Evolutionary conservation across 768 basidiomycete species (phyloP).

Genomic region (Tulasnella sp.): DNA sequence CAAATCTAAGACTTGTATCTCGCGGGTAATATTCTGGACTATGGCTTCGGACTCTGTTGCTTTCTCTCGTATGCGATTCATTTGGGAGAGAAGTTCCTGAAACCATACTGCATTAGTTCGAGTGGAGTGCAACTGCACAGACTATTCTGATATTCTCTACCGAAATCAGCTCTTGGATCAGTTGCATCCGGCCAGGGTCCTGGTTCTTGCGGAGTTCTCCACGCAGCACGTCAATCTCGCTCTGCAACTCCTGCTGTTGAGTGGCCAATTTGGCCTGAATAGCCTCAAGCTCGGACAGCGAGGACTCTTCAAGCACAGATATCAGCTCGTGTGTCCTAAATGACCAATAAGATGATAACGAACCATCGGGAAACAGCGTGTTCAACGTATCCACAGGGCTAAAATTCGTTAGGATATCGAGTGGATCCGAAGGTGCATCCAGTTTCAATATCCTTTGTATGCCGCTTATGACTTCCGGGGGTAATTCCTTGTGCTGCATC

Average conservation of each 20-base stretch:
- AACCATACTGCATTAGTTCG: background rate
- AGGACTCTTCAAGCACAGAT: constrained; percentile 43
- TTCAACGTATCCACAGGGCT: constrained; percentile 34
- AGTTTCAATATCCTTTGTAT: constrained; percentile 60
- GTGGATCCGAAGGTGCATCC: constrained; percentile 33
- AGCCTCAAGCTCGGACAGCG: constrained; percentile 55
- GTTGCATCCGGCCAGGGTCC: constrained; percentile 77
- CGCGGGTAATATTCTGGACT: constrained; percentile 87
- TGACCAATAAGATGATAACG: background rate
- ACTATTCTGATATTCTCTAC: constrained; percentile 31
- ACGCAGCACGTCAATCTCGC: constrained; percentile 58
- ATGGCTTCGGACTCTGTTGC: constrained; percentile 95
- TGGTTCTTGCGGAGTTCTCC: constrained; percentile 60
- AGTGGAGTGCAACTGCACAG: background rate
- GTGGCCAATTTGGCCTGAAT: constrained; percentile 57
- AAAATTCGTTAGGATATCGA: constrained; percentile 26
- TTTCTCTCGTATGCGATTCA: constrained; percentile 92
- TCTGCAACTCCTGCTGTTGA: constrained; percentile 55
- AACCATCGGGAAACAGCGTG: constrained; percentile 69
- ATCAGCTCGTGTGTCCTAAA: constrained; percentile 1
- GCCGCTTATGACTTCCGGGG: constrained; percentile 52
- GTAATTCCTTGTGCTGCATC: constrained; percentile 28
- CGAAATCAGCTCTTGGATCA: constrained; percentile 93
- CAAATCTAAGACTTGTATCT: constrained; percentile 81
- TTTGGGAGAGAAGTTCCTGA: constrained; percentile 87